Percentiles rank a stretch among this genome's conserved stretches.
These are phyloP conservation scores for Hygrocybe coccinea DNA, from an alignment of 768 basidiomycete genomes.

Conservation along the genomic window DNA sequence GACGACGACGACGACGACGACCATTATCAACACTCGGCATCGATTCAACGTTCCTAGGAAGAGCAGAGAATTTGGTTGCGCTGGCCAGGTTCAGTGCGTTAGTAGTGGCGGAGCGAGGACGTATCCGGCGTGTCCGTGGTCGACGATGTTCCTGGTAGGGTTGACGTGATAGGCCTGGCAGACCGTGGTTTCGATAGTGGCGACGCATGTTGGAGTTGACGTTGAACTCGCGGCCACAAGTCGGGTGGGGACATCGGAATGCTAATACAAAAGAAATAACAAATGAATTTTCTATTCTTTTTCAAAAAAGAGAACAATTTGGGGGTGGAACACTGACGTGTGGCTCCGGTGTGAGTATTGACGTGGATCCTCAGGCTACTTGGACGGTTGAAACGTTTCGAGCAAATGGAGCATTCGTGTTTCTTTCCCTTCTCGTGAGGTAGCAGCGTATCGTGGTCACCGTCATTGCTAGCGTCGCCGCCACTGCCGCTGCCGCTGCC, in stretches of 20 bases:
- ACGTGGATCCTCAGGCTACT: slow-evolving; percentile 62
- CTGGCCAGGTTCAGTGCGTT: too few relatives aligned
- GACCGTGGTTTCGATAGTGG: slow-evolving; percentile 66
- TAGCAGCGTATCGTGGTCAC: slow-evolving; percentile 21
- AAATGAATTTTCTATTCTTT: too few relatives aligned
- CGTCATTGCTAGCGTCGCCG: slow-evolving; percentile 21
- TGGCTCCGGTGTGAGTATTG: slow-evolving; percentile 65
- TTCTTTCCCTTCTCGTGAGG: slow-evolving; percentile 34
- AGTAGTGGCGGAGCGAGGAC: too few relatives aligned
- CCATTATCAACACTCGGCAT: too few relatives aligned
- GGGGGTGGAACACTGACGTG: slow-evolving; percentile 43
- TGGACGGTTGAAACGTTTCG: slow-evolving; percentile 64
- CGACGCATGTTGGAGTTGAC: slow-evolving; percentile 84
- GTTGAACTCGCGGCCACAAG: slow-evolving; percentile 73
- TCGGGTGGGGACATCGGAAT: slow-evolving; percentile 67
- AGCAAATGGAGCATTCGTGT: slow-evolving; percentile 51
- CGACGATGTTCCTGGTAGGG: slow-evolving; percentile 12
- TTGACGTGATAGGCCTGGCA: slow-evolving; percentile 15
- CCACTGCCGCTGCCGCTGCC: slow-evolving; percentile 18
- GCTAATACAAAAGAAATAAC: slow-evolving; percentile 42
- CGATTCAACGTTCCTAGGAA: too few relatives aligned
- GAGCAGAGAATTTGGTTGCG: too few relatives aligned
- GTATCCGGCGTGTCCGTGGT: not conserved
- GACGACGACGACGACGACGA: too few relatives aligned
- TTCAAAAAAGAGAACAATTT: too few relatives aligned